Percentiles rank a stretch among this genome's conserved stretches.
phyloP scores from a whole-genome alignment of 768 basidiomycete species.

The Podaxis rugospora region DNA sequence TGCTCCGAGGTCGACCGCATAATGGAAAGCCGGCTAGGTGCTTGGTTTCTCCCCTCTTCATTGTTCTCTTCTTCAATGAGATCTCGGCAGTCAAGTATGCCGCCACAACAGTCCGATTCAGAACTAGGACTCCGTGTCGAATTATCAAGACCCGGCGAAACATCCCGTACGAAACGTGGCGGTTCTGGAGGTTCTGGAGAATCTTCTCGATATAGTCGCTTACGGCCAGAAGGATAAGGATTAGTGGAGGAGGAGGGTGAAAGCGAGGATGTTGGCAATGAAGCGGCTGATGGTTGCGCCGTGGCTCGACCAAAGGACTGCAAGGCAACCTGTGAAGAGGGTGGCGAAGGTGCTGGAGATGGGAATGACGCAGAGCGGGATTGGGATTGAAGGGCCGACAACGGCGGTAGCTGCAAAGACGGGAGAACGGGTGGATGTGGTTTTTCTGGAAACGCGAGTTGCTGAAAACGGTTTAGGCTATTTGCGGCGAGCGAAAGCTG shows the following conservation, averaged over 20 bases:
- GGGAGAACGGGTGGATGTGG: not conserved
- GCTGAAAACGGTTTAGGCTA: conserved; percentile 52
- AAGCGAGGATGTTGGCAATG: not conserved
- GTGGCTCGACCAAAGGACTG: not conserved
- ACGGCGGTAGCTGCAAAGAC: conserved; percentile 10
- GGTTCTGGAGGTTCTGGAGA: conserved; percentile 17
- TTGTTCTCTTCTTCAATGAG: conserved; percentile 28
- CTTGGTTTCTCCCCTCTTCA: conserved; percentile 15
- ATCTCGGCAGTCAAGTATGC: conserved; percentile 43
- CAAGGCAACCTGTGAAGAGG: conserved; percentile 10
- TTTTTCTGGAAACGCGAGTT: conserved; percentile 36
- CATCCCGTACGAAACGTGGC: not conserved
- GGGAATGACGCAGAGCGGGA: conserved; percentile 23
- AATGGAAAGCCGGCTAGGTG: conserved; percentile 21
- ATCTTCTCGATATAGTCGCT: conserved; percentile 29
- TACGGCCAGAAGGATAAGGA: conserved; percentile 19
- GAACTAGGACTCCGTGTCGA: conserved; percentile 22
- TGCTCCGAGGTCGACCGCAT: conserved; percentile 23
- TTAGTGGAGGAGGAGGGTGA: not conserved
- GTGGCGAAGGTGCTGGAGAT: conserved; percentile 22
- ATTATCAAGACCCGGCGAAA: not conserved
- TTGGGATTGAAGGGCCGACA: conserved; percentile 8
- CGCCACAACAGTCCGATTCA: conserved; percentile 44
- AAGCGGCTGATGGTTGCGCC: conserved; percentile 1
- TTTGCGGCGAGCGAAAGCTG: conserved; percentile 40